Percentiles rank a stretch among this genome's conserved stretches.
Evolutionary conservation across 306 rosid species (phyloP).

Genomic region (Vachellia collinsii): DNA sequence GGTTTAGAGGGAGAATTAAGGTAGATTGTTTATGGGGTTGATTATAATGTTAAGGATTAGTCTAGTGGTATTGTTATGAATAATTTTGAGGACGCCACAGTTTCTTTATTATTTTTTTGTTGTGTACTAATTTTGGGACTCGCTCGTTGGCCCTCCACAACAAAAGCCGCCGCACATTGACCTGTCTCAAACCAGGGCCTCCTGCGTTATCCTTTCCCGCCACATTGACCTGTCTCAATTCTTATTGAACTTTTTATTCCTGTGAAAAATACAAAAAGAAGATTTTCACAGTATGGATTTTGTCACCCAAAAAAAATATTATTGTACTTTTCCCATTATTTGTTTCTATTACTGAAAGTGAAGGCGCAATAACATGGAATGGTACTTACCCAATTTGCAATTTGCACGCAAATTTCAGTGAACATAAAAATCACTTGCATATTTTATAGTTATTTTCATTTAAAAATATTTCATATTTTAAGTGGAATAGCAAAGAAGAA

Average conservation of each 20-base stretch:
- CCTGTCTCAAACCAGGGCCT: neutral
- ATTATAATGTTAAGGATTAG: conserved; percentile 31
- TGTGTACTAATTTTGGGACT: conserved; percentile 27
- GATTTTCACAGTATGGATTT: neutral
- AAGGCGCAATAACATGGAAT: no score
- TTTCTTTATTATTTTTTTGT: neutral
- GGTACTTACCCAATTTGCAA: no score
- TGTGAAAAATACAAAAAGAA: neutral
- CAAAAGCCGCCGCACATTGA: conserved; percentile 19
- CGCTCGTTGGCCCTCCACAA: conserved; percentile 23
- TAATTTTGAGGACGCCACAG: conserved; percentile 35
- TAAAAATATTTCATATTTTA: no score
- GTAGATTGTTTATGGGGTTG: conserved; percentile 32
- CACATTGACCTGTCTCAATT: conserved; percentile 5
- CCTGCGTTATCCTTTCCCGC: conserved; percentile 15
- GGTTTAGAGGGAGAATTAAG: neutral
- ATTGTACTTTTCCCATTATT: no score
- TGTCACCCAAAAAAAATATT: neutral
- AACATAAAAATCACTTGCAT: no score
- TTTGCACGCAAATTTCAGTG: no score
- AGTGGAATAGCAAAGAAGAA: no score
- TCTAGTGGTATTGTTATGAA: neutral
- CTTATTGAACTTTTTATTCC: neutral
- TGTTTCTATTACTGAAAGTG: no score
- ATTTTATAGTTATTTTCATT: no score